Evolutionary conservation across 2,329 filamentous ascomycete genomes (phyloP), one percentile per base, ranked within the genome.

Genomic region (Fusarium nodosum): DNA sequence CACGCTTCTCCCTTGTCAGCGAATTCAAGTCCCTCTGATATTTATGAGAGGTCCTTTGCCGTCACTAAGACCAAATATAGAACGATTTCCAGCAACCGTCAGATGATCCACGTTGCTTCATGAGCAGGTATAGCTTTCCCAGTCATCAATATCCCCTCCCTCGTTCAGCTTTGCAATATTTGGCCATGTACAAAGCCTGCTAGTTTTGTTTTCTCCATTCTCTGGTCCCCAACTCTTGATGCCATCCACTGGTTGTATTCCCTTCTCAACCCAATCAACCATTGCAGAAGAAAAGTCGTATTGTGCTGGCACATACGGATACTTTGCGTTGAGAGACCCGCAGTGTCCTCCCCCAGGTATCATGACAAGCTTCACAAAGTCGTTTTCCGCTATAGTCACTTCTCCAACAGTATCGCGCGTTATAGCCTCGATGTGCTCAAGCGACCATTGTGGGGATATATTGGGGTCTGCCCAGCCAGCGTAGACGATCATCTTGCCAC

Each of bases 31-130:
- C 18, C 8, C 2, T 11, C 9, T 11, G 18, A 38, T n/a, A 1
- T 3, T 1, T 34, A 8, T 16, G 7, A 16, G 4, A 11, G 9
- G 4, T 6, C 5, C 5, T n/a, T 5, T n/a, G 5, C n/a, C 5
- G 9, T n/a, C 4, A 5, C n/a, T 7, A 7, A 5, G 20, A 6
- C 38, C n/a, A 13, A 7, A 2, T 6, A 7, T 15, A 44, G 22
- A 24, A 13, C n/a, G 13, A 2, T 8, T 11, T 15, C 3, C 26
- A 26, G 15, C 4, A 7, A 26, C 4, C 5, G 0, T 3, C 8
- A 15, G 10, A 18, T 5, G 1, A 8, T 20, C 3, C 12, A 24
- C 4, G 4, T 9, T 31, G 7, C 28, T 46, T 31, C 10, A 46
- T 3, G 12, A n/a, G 13, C 26, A 46, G 2, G 1, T 20, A 8